phyloP scores from a whole-genome alignment of 2,329 filamentous ascomycete genomes.

The Trichoderma semiorbis region DNA sequence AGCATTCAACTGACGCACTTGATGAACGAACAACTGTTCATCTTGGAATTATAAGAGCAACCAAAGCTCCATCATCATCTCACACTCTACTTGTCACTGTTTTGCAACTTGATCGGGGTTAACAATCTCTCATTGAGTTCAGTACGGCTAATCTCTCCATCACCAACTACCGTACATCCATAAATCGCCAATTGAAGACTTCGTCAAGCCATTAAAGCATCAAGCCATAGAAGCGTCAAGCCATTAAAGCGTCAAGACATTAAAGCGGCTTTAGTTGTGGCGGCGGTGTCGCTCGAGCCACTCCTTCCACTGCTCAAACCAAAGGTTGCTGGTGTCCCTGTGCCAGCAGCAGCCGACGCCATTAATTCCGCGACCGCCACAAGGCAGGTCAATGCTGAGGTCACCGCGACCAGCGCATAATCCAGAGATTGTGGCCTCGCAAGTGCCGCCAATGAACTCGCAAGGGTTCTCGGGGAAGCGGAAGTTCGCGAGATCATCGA shows the following conservation, averaged over 20 bases:
- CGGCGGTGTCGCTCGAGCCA: neutral
- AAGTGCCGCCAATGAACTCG: neutral
- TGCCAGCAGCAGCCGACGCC: neutral
- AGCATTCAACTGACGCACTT: neutral
- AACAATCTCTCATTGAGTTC: neutral
- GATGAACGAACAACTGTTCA: neutral
- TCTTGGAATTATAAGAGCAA: neutral
- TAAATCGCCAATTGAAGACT: neutral
- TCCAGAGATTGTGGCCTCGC: neutral
- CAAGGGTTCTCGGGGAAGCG: neutral
- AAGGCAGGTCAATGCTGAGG: neutral
- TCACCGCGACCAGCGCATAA: neutral
- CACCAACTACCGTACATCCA: neutral
- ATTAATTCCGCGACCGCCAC: neutral
- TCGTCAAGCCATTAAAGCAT: neutral
- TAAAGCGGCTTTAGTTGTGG: neutral
- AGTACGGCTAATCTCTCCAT: neutral
- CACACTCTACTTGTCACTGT: neutral
- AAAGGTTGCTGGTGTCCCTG: neutral
- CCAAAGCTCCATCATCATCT: neutral
- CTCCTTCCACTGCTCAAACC: neutral
- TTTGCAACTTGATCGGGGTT: neutral
- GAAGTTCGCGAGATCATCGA: neutral
- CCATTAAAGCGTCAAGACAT: neutral
- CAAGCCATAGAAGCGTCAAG: no score